Conservation (phyloP, 23 red algal genomes). For the Gracilaria gracilis region DNA sequence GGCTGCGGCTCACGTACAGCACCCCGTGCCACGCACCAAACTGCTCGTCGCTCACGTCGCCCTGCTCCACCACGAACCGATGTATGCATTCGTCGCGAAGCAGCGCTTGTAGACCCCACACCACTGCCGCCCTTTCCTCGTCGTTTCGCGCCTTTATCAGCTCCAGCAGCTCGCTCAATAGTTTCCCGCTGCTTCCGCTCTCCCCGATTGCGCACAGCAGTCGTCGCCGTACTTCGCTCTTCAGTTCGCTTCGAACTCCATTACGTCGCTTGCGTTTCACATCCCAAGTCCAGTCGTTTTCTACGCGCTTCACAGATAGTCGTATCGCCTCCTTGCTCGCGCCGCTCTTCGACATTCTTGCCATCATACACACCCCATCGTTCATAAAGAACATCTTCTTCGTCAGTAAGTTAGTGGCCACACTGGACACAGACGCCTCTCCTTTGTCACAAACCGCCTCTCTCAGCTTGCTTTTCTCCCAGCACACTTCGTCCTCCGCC, state of each 20-base stretch:
- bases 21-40: conserved; percentile 28
- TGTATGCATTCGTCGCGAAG: background rate
- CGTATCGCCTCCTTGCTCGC: conserved; percentile 18
- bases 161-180: background rate
- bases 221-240: background rate
- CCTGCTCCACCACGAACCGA: conserved; percentile 5
- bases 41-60: background rate
- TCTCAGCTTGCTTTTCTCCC: conserved; percentile 20
- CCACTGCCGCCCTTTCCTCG: conserved; percentile 22
- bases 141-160: background rate
- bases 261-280: background rate
- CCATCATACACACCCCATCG: conserved; percentile 19
- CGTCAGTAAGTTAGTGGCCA: conserved; percentile 2
- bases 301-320: background rate
- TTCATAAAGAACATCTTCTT: conserved; percentile 28
- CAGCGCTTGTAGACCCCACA: background rate
- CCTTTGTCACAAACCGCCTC: conserved; percentile 13
- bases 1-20: conserved; percentile 7
- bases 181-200: background rate
- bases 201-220: background rate
- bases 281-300: background rate
- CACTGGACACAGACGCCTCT: conserved; percentile 13
- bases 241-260: background rate
- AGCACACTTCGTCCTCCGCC: background rate
- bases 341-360: conserved; percentile 11